Conservation (phyloP, 2,329 filamentous ascomycete genomes). For the Sclerotinia nivalis region DNA sequence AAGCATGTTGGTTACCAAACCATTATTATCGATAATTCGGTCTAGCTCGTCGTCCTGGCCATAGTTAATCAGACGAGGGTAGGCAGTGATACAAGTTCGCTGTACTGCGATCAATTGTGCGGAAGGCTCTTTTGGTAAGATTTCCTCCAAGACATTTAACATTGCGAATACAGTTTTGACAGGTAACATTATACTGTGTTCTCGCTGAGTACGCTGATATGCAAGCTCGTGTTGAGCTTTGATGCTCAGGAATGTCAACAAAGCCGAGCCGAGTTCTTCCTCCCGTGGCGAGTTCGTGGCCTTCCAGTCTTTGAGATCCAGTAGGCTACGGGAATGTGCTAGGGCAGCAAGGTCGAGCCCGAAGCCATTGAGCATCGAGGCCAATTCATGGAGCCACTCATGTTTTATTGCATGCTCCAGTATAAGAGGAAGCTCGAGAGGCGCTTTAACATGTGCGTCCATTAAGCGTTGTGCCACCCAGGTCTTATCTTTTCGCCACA, state of each 20-base stretch:
- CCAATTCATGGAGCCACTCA: constrained; percentile 79
- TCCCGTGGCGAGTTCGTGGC: constrained; percentile 67
- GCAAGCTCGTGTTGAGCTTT: constrained; percentile 81
- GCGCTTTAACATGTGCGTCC: constrained; percentile 70
- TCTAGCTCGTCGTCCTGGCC: constrained; percentile 75
- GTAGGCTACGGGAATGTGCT: constrained; percentile 76
- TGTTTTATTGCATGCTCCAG: constrained; percentile 80
- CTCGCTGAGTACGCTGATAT: constrained; percentile 62
- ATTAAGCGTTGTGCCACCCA: constrained; percentile 84
- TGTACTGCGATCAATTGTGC: constrained; percentile 78
- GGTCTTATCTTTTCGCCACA: constrained; percentile 86
- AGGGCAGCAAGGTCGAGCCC: constrained; percentile 84
- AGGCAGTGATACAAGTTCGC: constrained; percentile 84
- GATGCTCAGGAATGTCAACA: constrained; percentile 79
- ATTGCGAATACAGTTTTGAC: constrained; percentile 83
- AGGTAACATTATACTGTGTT: constrained; percentile 72
- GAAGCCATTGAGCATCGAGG: constrained; percentile 66
- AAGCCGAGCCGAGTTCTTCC: constrained; percentile 65
- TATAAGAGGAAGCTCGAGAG: constrained; percentile 66
- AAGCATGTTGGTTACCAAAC: constrained; percentile 76
- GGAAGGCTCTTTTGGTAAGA: constrained; percentile 57
- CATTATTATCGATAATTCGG: constrained; percentile 85
- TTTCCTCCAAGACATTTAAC: constrained; percentile 76
- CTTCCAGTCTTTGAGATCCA: constrained; percentile 81
- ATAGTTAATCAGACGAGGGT: constrained; percentile 94